These are phyloP conservation scores for Aureobasidium mangrovei DNA, from an alignment of 2,329 filamentous ascomycete genomes.

Conservation along the genomic window DNA sequence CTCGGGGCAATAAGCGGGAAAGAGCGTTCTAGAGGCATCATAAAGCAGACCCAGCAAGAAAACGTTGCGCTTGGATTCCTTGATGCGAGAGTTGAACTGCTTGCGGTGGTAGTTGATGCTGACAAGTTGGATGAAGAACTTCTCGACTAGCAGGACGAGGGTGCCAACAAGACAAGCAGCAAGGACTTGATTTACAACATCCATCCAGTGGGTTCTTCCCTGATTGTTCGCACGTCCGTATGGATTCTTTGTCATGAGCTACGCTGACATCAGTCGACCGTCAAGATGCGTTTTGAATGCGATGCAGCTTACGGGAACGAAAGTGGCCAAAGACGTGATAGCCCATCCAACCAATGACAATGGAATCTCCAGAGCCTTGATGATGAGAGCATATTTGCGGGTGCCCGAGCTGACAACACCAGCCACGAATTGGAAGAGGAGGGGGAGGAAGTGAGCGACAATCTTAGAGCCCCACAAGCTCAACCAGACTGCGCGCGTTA, in stretches of 20 bases:
- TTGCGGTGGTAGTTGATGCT: slow-evolving; percentile 79
- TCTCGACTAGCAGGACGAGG: slow-evolving; percentile 65
- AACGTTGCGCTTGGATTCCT: slow-evolving; percentile 80
- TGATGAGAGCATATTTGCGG: slow-evolving; percentile 53
- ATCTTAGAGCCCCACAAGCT: slow-evolving; percentile 56
- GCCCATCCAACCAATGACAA: slow-evolving; percentile 53
- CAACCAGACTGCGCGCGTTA: slow-evolving; percentile 42
- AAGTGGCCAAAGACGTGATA: slow-evolving; percentile 51
- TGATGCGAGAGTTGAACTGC: slow-evolving; percentile 74
- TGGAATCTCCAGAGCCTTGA: slow-evolving; percentile 51
- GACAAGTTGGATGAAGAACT: slow-evolving; percentile 71
- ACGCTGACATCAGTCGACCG: not conserved
- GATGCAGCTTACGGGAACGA: slow-evolving; percentile 39
- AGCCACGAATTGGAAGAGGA: slow-evolving; percentile 51
- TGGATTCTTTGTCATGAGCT: slow-evolving; percentile 24
- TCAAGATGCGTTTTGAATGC: not conserved
- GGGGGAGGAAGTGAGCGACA: slow-evolving; percentile 49
- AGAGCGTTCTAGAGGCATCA: slow-evolving; percentile 78
- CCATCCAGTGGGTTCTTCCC: slow-evolving; percentile 37
- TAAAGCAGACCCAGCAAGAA: slow-evolving; percentile 76
- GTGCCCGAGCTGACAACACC: slow-evolving; percentile 57
- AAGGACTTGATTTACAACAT: slow-evolving; percentile 54
- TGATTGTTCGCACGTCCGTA: slow-evolving; percentile 19
- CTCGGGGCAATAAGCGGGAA: slow-evolving; percentile 85
- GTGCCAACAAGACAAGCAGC: slow-evolving; percentile 59